Evolutionary conservation across 768 basidiomycete genomes (phyloP).

Genomic region (Pleurotus platypus): DNA sequence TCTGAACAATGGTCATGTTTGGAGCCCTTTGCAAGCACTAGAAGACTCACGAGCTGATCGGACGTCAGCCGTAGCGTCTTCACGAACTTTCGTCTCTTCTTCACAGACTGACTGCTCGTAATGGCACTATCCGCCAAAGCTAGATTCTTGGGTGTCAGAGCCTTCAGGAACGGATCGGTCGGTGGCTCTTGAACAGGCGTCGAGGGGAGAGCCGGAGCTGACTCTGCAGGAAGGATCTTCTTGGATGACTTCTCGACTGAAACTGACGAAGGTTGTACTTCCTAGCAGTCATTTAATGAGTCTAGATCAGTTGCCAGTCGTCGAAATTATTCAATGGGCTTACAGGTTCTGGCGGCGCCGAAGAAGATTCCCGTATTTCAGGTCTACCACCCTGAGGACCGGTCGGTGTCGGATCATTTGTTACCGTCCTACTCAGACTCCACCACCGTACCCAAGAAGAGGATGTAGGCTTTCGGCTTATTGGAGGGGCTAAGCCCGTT

Average conservation of each 20-base stretch:
- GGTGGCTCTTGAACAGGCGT: constrained; percentile 37
- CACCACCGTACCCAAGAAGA: constrained; percentile 86
- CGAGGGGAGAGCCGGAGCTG: constrained; percentile 44
- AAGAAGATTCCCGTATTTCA: constrained; percentile 19
- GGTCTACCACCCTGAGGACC: constrained; percentile 7
- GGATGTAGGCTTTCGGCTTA: constrained; percentile 41
- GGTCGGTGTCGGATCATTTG: constrained; percentile 16
- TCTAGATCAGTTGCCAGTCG: no score
- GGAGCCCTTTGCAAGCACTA: not conserved
- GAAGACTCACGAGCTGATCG: constrained; percentile 75
- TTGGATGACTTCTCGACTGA: not conserved
- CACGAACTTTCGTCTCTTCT: constrained; percentile 59
- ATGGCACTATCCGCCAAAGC: not conserved
- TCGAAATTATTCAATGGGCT: not conserved
- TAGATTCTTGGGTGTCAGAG: constrained; percentile 2
- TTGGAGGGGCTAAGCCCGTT: constrained; percentile 14
- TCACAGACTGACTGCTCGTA: constrained; percentile 10
- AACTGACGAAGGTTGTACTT: constrained; percentile 4
- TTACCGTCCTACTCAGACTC: constrained; percentile 54
- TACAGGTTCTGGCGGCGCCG: constrained; percentile 22
- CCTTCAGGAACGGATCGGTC: constrained; percentile 9
- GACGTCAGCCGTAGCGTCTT: constrained; percentile 93
- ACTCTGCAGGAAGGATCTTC: constrained; percentile 21
- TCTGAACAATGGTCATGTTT: constrained; percentile 39
- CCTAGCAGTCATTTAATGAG: not conserved